These are phyloP conservation scores for Exophiala sideris DNA, from an alignment of 2,329 filamentous ascomycete species.

Conservation along the genomic window DNA sequence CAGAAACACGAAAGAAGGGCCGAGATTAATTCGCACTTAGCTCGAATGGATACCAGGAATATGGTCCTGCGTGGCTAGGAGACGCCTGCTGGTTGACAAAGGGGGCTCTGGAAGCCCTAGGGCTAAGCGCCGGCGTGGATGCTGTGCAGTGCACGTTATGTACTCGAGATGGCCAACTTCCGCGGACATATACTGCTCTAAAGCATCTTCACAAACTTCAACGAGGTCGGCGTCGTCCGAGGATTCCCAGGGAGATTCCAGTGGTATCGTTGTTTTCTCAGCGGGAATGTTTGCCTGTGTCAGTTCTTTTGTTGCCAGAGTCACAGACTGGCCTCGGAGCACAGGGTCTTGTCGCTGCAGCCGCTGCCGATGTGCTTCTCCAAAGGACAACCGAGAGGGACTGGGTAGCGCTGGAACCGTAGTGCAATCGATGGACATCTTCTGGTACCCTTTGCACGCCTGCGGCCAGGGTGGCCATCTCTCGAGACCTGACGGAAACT, in stretches of 20 bases:
- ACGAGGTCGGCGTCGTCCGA: background rate
- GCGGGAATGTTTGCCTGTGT: background rate
- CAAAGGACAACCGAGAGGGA: background rate
- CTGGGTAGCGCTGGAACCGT: background rate
- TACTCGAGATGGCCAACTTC: background rate
- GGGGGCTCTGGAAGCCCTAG: background rate
- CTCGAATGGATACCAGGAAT: slow-evolving; percentile 3
- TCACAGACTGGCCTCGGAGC: background rate
- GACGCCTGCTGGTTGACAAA: background rate
- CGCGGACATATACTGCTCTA: background rate
- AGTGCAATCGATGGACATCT: slow-evolving; percentile 1
- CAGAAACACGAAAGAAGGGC: slow-evolving; percentile 1
- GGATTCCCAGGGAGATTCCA: background rate
- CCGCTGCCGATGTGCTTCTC: background rate
- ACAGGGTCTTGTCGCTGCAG: background rate
- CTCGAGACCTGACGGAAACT: background rate
- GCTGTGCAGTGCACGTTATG: background rate
- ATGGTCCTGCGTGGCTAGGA: background rate
- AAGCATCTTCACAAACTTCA: background rate
- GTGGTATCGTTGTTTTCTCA: background rate
- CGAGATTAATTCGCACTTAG: background rate
- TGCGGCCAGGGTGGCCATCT: background rate
- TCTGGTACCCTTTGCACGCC: background rate
- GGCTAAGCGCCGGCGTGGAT: background rate
- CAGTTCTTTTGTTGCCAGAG: background rate